Conservation (phyloP, 1,284 basidiomycete species). For the Retiboletus flavoniger region DNA sequence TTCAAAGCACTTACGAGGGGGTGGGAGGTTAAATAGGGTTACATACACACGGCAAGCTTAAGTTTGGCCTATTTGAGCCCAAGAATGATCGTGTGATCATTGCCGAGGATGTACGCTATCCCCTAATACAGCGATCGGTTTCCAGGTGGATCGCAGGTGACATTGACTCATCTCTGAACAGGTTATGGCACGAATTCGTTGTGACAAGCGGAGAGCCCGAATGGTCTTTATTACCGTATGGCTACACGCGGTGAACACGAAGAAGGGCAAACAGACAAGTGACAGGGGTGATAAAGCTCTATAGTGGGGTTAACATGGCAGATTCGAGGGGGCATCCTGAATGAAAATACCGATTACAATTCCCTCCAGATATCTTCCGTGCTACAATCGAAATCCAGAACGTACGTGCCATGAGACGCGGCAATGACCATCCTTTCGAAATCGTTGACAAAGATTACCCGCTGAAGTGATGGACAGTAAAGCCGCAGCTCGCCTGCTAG, state of each 20-base stretch:
- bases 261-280: slow-evolving; percentile 6
- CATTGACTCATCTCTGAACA: neutral
- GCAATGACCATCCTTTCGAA: slow-evolving; percentile 56
- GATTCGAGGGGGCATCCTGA: slow-evolving; percentile 1
- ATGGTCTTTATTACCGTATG: slow-evolving; percentile 7
- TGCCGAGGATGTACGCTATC: neutral
- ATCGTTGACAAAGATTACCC: slow-evolving; percentile 58
- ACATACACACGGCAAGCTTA: slow-evolving; percentile 22
- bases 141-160: slow-evolving; percentile 1
- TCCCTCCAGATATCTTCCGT: slow-evolving; percentile 55
- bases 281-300: slow-evolving; percentile 5
- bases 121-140: neutral
- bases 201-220: slow-evolving; percentile 10
- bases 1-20: slow-evolving; percentile 14
- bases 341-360: slow-evolving; percentile 31
- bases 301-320: slow-evolving; percentile 5
- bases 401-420: slow-evolving; percentile 42
- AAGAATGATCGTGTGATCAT: neutral
- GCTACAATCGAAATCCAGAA: slow-evolving; percentile 41
- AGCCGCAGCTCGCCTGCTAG: slow-evolving; percentile 57
- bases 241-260: slow-evolving; percentile 24
- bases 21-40: slow-evolving; percentile 14
- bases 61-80: no score
- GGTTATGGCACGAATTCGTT: neutral
- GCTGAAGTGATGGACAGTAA: slow-evolving; percentile 51